Percentiles rank a stretch among this genome's conserved stretches.
phyloP scores from a whole-genome alignment of 2,329 filamentous ascomycete genomes.

The Westerdykella aurantiaca region DNA sequence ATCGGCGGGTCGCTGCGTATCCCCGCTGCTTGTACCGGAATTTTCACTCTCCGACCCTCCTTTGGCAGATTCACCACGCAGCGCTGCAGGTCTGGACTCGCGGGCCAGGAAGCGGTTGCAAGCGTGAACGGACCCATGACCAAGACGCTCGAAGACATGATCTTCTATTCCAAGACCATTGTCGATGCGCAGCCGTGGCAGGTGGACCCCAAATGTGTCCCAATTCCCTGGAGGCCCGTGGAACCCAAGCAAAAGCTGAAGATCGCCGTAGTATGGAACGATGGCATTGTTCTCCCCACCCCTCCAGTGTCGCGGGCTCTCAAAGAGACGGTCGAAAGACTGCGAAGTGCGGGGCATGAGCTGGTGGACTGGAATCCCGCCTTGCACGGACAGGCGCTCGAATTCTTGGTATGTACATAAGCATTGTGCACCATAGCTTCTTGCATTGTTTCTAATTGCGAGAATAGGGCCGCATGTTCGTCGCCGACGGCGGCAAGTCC shows the following conservation, averaged over 20 bases:
- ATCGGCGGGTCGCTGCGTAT: constrained; percentile 55
- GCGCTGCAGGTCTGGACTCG: constrained; percentile 51
- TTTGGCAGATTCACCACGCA: constrained; percentile 56
- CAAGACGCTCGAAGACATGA: constrained; percentile 49
- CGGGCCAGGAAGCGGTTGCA: constrained; percentile 59
- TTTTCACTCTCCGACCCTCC: constrained; percentile 53
- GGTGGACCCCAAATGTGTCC: constrained; percentile 48
- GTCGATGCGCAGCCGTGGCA: constrained; percentile 47
- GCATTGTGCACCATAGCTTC: constrained; percentile 4
- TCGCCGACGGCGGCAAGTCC: constrained; percentile 49
- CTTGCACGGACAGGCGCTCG: constrained; percentile 49
- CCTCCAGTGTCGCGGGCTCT: constrained; percentile 53
- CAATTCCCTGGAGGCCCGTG: constrained; percentile 49
- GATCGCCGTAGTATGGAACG: constrained; percentile 52
- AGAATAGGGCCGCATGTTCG: constrained; percentile 39
- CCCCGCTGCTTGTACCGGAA: constrained; percentile 53
- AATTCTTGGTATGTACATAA: constrained; percentile 40
- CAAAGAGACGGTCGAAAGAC: constrained; percentile 48
- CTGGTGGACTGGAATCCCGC: constrained; percentile 53
- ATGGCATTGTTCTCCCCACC: constrained; percentile 47
- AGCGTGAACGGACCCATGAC: constrained; percentile 61
- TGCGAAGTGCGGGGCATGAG: constrained; percentile 49
- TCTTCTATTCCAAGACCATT: constrained; percentile 39
- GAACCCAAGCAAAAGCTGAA: constrained; percentile 47
- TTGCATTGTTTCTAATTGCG: neutral